A percentile compares a stretch with the other conserved stretches of the same genome.
Conservation (phyloP, 768 basidiomycete species). For the Cytidiella melzeri region DNA sequence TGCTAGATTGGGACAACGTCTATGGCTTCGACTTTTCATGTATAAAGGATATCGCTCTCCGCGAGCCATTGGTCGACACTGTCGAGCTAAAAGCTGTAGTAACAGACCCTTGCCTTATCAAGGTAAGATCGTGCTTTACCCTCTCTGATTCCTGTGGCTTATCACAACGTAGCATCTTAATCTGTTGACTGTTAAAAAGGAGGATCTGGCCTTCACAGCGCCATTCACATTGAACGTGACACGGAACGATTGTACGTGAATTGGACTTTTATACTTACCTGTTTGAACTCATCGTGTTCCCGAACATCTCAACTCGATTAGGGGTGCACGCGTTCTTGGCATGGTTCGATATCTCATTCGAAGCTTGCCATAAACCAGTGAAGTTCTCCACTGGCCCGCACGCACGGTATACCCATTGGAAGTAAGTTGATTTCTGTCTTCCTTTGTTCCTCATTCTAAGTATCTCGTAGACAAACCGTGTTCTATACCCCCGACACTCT, state of each 20-base stretch:
- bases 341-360: slow-evolving; percentile 98
- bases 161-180: slow-evolving; percentile 63
- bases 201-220: slow-evolving; percentile 83
- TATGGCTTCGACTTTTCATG: slow-evolving; percentile 99
- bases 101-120: slow-evolving; percentile 85
- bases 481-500: slow-evolving; percentile 89
- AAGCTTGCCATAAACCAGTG: slow-evolving; percentile 92
- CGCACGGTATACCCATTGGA: slow-evolving; percentile 94
- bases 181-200: slow-evolving; percentile 87
- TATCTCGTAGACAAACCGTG: slow-evolving; percentile 76
- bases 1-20: slow-evolving; percentile 97
- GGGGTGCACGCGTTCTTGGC: slow-evolving; percentile 97
- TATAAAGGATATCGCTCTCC: slow-evolving; percentile 96
- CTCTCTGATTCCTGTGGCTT: slow-evolving; percentile 6
- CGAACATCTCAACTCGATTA: slow-evolving; percentile 29
- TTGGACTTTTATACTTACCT: not conserved
- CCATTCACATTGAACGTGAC: slow-evolving; percentile 78
- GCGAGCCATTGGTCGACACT: slow-evolving; percentile 97
- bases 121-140: slow-evolving; percentile 39
- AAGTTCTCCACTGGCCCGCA: slow-evolving; percentile 97
- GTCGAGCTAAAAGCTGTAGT: slow-evolving; percentile 95
- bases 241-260: slow-evolving; percentile 79
- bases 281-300: not conserved
- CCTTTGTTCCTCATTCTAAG: slow-evolving; percentile 1
- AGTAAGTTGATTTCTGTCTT: slow-evolving; percentile 46